Conservation (phyloP, 495 filamentous ascomycete species). For the Penicillium ochrochloron region DNA sequence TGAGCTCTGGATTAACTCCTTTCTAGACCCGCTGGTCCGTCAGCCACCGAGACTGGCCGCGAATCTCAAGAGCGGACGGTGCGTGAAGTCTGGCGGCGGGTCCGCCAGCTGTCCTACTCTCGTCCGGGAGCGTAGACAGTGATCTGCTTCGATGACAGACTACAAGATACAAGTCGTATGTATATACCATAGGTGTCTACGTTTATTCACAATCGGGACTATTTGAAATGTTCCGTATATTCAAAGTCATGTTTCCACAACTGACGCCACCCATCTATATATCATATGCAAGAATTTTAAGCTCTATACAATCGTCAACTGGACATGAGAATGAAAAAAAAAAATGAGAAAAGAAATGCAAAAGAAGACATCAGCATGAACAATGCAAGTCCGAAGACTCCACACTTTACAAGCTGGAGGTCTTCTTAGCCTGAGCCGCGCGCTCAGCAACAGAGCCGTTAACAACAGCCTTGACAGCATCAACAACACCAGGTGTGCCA, state of each 20-base stretch:
- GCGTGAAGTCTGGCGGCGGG: constrained; percentile 69
- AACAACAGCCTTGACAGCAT: constrained; percentile 57
- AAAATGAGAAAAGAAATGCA: constrained; percentile 10
- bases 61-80: constrained; percentile 68
- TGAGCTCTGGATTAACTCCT: neutral
- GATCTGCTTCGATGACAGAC: neutral
- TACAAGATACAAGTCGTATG: neutral
- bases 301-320: constrained; percentile 39
- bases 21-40: constrained; percentile 62
- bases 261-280: constrained; percentile 26
- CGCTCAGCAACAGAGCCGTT: constrained; percentile 44
- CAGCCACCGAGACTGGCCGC: constrained; percentile 60
- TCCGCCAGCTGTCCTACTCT: constrained; percentile 61
- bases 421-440: constrained; percentile 24
- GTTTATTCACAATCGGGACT: neutral
- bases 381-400: neutral
- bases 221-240: constrained; percentile 4
- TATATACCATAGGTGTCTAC: neutral
- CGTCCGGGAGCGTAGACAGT: constrained; percentile 52
- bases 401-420: constrained; percentile 26
- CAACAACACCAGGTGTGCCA: constrained; percentile 55
- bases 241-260: constrained; percentile 21
- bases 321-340: constrained; percentile 12
- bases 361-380: constrained; percentile 18
- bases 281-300: constrained; percentile 31